Base-by-base conservation (phyloP, 106 monocot species). In the Dioscorea dumetorum region DNA sequence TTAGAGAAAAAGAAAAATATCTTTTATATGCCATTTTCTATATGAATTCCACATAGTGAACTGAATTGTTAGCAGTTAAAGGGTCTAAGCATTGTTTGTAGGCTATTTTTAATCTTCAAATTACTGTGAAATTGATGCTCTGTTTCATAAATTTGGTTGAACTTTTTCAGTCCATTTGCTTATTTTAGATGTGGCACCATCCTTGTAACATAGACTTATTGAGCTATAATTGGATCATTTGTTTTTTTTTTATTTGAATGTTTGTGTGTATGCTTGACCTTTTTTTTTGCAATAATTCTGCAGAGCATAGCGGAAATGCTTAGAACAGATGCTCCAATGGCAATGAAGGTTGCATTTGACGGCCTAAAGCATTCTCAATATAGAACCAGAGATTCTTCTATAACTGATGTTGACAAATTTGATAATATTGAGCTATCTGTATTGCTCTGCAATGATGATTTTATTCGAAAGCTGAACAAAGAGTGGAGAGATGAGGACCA, bases 401-500 rank as follows among this genome's bases (percentile, higher is more conserved):
- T 99, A 35, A 66, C 61, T 73, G 79, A 85, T 71, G 60, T 93
- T 72, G 76, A 79, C 62, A 87, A 80, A 77, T 99, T 87, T 73
- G 87, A 99, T 22, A 99, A 81, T 67, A 69, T 79, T 60, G 93
- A 99, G 71, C 59, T 87, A 12, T 99, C 99, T 62, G 50, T 99
- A n/a, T 35, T 90, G 61, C 77, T 99, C 50, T 90, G 99, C 81
- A 90, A 93, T 85, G 99, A 93, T 66, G 69, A 90, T 35, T 93
- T 81, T 35, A 93, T 99, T 23, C 75, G 66, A 72, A 83, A 78
- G 19, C 84, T 99, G 17, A 90, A 99, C 72, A 99, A 99, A 73
- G 93, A 99, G 20, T 90, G 87, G 83, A 99, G 93, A 85, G 99
- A 80, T 41, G 85, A 90, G 73, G 87, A 99, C 72, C 70, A 71